Base-by-base conservation (phyloP, 75 land plant species). In the Gnetum montanum region DNA sequence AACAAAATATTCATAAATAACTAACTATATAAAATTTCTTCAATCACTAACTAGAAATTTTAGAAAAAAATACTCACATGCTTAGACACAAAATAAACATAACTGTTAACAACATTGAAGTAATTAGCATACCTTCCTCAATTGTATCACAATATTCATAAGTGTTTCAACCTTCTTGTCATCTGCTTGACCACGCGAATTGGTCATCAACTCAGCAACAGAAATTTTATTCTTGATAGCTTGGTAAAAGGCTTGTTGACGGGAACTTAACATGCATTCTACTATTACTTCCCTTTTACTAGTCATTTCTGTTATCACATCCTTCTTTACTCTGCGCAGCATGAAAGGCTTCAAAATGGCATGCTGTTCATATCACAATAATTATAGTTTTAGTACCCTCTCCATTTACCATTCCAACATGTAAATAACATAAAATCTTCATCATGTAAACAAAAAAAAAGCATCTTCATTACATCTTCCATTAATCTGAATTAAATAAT, bases 211-310 rank as follows among this genome's bases (percentile, higher is more conserved):
- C 65, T 85, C 98, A 47, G 96, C 78, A 46, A 94, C 76, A 43
- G 98, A 90, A 61, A 94, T 94, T 47, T 94, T 94, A 66, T 94
- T 90, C 74, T 94, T 94, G 37, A 94, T 89, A 38, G 98, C 98
- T 62, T 78, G 90, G 69, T 94, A 94, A 54, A 94, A 82, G 0
- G 85, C 98, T 68, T 90, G 91, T 55, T 94, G 98, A 0, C 96
- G 79, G 23, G 98, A 85, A 59, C 98, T 94, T 56, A 94, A 67
- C 43, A 74, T 70, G 68, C 98, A 94, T 31, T 93, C 82, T 34
- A 94, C 82, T 49, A 81, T 75, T 22, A 94, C 64, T 75, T 94
- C 98, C 25, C 76, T 94, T 76, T 94, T 94, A 24, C 73, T 74
- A 18, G 91, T 85, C 81, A 94, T 71, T 61, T 94, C 98, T 11